Percentiles rank a stretch among this genome's conserved stretches.
Conservation (phyloP, 2,329 filamentous ascomycete species). For the Arthrobotrys sphaeroides region DNA sequence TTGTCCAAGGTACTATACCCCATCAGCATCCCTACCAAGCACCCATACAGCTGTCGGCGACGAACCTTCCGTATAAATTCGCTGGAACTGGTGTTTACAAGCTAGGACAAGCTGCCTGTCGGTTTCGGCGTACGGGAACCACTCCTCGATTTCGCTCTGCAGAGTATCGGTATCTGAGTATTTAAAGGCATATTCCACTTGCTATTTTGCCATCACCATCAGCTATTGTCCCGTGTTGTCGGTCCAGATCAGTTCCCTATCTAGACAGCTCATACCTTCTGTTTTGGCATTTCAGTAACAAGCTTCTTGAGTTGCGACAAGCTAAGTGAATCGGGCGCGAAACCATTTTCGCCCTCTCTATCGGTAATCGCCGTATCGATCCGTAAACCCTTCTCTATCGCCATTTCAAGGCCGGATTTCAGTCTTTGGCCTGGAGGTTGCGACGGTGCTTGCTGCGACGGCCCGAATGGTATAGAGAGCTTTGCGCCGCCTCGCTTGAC, state of each 20-base stretch:
- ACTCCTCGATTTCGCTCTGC: constrained; percentile 92
- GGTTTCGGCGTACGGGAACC: constrained; percentile 91
- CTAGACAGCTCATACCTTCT: constrained; percentile 67
- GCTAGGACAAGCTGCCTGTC: constrained; percentile 82
- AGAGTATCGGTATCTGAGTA: constrained; percentile 78
- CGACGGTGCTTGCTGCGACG: constrained; percentile 23
- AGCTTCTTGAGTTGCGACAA: constrained; percentile 77
- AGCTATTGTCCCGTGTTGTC: background rate
- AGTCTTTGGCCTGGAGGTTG: constrained; percentile 25
- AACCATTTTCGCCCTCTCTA: constrained; percentile 52
- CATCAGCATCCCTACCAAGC: constrained; percentile 62
- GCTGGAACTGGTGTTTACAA: constrained; percentile 78
- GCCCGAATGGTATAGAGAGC: constrained; percentile 48
- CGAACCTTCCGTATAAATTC: constrained; percentile 60
- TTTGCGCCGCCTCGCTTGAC: constrained; percentile 53
- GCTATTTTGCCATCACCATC: constrained; percentile 59
- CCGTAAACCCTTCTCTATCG: constrained; percentile 25
- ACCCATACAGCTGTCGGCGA: constrained; percentile 73
- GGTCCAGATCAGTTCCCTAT: background rate
- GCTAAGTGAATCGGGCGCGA: constrained; percentile 73
- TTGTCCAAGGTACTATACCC: constrained; percentile 75
- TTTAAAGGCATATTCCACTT: constrained; percentile 78
- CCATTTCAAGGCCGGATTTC: constrained; percentile 1
- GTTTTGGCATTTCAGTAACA: constrained; percentile 76
- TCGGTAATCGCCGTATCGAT: constrained; percentile 51